Evolutionary conservation across 805 yeast genomes (phyloP).

Genomic region (Cyberlindnera maritima): DNA sequence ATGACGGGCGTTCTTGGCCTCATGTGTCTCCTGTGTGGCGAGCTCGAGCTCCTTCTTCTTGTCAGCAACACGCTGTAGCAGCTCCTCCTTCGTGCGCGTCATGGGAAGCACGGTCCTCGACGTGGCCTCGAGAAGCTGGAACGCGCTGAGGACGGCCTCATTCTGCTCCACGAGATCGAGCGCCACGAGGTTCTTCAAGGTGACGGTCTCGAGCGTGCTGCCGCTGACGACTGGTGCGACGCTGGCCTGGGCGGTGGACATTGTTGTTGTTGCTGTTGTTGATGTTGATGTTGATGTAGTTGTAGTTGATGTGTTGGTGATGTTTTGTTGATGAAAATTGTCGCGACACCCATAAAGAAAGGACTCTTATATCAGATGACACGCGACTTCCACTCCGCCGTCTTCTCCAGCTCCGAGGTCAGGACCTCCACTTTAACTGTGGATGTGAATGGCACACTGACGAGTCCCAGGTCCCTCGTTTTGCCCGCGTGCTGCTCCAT

Average conservation of each 20-base stretch:
- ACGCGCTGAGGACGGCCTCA: constrained; percentile 22
- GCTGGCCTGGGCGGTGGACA: constrained; percentile 24
- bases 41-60: constrained; percentile 8
- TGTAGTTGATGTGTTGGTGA: neutral
- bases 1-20: neutral
- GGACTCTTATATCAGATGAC: constrained; percentile 13
- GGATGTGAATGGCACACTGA: constrained; percentile 23
- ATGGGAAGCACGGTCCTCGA: constrained; percentile 5
- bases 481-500: constrained; percentile 12
- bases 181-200: constrained; percentile 28
- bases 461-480: constrained; percentile 23
- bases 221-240: constrained; percentile 17
- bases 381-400: constrained; percentile 16
- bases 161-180: constrained; percentile 26
- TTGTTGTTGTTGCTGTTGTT: constrained; percentile 2
- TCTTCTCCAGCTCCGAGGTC: constrained; percentile 19
- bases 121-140: constrained; percentile 22
- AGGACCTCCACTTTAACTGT: constrained; percentile 17
- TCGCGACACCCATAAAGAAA: neutral
- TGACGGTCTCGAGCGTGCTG: constrained; percentile 22
- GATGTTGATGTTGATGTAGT: neutral
- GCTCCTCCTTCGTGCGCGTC: constrained; percentile 9
- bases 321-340: neutral
- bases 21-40: constrained; percentile 9
- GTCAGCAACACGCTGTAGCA: constrained; percentile 9